Percentiles rank a stretch among this genome's conserved stretches.
phyloP scores from a whole-genome alignment of 495 filamentous ascomycete genomes.

The Lasiosphaeria miniovina region DNA sequence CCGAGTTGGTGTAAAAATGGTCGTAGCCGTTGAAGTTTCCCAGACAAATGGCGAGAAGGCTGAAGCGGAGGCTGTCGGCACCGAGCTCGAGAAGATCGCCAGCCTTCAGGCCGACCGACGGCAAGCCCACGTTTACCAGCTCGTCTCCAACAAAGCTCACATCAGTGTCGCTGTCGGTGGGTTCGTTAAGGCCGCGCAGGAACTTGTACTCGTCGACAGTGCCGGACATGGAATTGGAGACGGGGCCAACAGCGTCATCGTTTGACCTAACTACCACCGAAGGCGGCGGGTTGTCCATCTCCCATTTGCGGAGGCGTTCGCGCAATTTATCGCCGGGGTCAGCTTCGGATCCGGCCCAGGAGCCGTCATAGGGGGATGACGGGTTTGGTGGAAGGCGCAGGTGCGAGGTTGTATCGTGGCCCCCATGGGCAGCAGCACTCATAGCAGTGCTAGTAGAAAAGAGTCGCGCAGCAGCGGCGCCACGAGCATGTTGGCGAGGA shows the following conservation, averaged over 20 bases:
- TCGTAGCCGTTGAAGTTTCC: slow-evolving; percentile 56
- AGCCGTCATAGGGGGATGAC: too few relatives aligned
- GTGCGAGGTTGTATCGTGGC: too few relatives aligned
- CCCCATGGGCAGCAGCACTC: too few relatives aligned
- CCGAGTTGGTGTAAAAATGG: slow-evolving; percentile 71
- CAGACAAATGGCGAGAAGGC: slow-evolving; percentile 64
- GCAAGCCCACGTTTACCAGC: slow-evolving; percentile 35
- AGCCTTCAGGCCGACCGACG: slow-evolving; percentile 47
- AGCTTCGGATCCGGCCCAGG: too few relatives aligned
- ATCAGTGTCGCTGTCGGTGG: slow-evolving; percentile 27
- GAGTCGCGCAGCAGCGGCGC: too few relatives aligned
- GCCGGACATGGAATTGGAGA: too few relatives aligned
- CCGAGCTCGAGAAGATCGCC: slow-evolving; percentile 68
- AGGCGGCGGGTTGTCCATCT: slow-evolving; percentile 40
- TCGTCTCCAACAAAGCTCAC: slow-evolving; percentile 39
- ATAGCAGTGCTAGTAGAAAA: too few relatives aligned
- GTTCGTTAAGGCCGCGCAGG: slow-evolving; percentile 21
- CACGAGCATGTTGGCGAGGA: too few relatives aligned
- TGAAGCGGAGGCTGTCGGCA: slow-evolving; percentile 34
- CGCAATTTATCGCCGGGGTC: slow-evolving; percentile 19
- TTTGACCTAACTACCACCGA: not conserved
- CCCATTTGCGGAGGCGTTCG: slow-evolving; percentile 54
- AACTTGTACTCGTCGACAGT: slow-evolving; percentile 1
- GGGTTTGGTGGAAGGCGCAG: too few relatives aligned
- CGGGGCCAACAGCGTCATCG: not conserved